Evolutionary conservation across 306 rosid genomes (phyloP), one percentile per base, ranked within the genome.

Genomic region (Sesbania bispinosa): DNA sequence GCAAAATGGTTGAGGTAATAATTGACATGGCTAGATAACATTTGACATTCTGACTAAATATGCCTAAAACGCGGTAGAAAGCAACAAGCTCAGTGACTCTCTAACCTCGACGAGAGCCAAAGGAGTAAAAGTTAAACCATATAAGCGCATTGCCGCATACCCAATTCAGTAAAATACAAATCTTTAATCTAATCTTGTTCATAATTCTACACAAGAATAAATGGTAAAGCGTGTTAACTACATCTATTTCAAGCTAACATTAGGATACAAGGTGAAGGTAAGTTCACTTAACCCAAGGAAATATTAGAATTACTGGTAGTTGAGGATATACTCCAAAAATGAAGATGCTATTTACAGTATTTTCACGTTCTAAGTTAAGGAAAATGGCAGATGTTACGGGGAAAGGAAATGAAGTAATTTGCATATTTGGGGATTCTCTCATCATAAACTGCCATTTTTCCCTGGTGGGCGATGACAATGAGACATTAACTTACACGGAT

Each of bases 1-100:
- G 62, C 16, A 59, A 14, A 64, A 76, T 72, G 82, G 62, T 65
- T 51, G 24, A 29, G 55, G 68, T 51, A 76, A 75, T n/a, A 76
- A 75, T 71, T 70, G 51, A 48, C 45, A 38, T 32, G n/a, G 14
- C 48, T 68, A 71, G 69, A 23, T 61, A 51, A 8, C 63, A 36
- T 62, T n/a, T 59, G 54, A 59, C 76, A 65, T 71, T 66, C 58
- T 38, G 61, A 76, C 36, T n/a, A 27, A 65, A 51, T 55, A 19
- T 29, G 74, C 60, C 50, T 53, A 42, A 80, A n/a, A 69, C 55
- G 23, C 1, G 48, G 73, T 45, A 16, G 20, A 69, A 55, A 45
- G 74, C 36, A 62, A 38, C 43, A 69, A 45, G 16, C 45, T 69
- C 21, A 57, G 42, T 16, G 20, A 70, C 9, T 35, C 61, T 35